Conservation (phyloP, 352 stramenopile genomes). For the Hyaloperonospora brassicae region DNA sequence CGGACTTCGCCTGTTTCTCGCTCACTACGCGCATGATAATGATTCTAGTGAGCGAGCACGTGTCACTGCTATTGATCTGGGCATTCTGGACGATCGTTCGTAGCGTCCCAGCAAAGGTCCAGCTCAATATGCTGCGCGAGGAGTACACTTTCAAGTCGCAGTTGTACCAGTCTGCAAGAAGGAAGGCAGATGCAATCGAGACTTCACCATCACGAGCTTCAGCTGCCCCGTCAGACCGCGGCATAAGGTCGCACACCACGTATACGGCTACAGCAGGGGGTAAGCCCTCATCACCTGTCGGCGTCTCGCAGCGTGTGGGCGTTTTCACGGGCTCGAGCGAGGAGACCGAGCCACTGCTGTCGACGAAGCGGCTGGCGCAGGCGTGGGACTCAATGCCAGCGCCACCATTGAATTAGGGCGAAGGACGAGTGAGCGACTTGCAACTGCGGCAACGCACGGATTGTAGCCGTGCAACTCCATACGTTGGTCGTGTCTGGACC, state of each 20-base stretch:
- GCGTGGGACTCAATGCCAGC: slow-evolving; percentile 29
- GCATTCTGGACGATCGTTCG: slow-evolving; percentile 58
- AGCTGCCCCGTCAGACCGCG: slow-evolving; percentile 12
- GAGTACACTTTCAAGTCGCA: slow-evolving; percentile 71
- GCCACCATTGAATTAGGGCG: slow-evolving; percentile 18
- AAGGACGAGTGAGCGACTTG: background rate
- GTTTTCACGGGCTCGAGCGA: slow-evolving; percentile 28
- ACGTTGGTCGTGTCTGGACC: too few relatives aligned
- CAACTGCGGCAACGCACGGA: too few relatives aligned
- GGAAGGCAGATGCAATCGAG: slow-evolving; percentile 11
- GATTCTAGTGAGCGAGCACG: slow-evolving; percentile 68
- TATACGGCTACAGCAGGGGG: slow-evolving; percentile 29
- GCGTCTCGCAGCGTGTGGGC: slow-evolving; percentile 9
- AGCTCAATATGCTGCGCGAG: slow-evolving; percentile 58
- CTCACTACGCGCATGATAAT: slow-evolving; percentile 71
- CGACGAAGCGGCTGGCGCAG: slow-evolving; percentile 42
- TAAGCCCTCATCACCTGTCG: slow-evolving; percentile 14
- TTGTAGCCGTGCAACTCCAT: background rate
- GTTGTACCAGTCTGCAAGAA: slow-evolving; percentile 45
- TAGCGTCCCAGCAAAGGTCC: slow-evolving; percentile 49
- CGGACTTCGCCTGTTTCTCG: slow-evolving; percentile 68
- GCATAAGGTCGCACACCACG: slow-evolving; percentile 9
- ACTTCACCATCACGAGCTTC: slow-evolving; percentile 8
- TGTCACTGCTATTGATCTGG: slow-evolving; percentile 51
- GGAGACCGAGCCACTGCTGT: slow-evolving; percentile 56